phyloP scores from a whole-genome alignment of 2,329 filamentous ascomycete species.

The Domatiomyces globalis region DNA sequence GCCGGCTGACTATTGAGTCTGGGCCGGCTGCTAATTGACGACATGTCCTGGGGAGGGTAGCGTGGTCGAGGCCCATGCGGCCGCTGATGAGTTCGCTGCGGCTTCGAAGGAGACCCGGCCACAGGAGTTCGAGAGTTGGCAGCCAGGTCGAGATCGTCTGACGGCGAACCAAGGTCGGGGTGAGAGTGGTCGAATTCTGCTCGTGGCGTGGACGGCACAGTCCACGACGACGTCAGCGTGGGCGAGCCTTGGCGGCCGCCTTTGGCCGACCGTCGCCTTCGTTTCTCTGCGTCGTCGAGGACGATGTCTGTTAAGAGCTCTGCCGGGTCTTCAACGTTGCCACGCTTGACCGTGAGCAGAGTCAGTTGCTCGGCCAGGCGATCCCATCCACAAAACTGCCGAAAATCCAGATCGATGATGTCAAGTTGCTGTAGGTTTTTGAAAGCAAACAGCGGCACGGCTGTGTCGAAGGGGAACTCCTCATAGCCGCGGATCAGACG shows the following conservation, averaged over 20 bases:
- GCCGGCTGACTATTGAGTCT: background rate
- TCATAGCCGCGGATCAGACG: constrained; percentile 85
- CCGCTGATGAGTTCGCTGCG: background rate
- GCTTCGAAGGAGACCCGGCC: constrained; percentile 10
- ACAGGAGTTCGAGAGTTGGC: background rate
- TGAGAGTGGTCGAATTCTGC: constrained; percentile 53
- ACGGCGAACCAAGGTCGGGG: constrained; percentile 54
- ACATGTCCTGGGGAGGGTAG: background rate
- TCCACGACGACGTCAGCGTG: constrained; percentile 51
- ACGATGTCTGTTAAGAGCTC: constrained; percentile 89
- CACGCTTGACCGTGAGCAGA: constrained; percentile 76
- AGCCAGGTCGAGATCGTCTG: constrained; percentile 21
- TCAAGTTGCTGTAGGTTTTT: constrained; percentile 92
- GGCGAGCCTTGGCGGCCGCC: constrained; percentile 48
- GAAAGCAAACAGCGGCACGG: constrained; percentile 90
- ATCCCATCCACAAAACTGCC: constrained; percentile 97
- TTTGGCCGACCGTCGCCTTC: constrained; percentile 76
- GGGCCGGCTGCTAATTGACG: background rate
- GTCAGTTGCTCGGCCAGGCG: constrained; percentile 80
- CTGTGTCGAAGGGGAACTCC: constrained; percentile 95
- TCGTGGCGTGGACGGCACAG: constrained; percentile 43
- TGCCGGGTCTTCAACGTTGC: constrained; percentile 72
- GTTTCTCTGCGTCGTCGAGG: constrained; percentile 88
- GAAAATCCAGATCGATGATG: constrained; percentile 88
- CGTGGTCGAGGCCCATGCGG: background rate